Base-by-base conservation (phyloP, 2,329 filamentous ascomycete species). In the Stylonectria norvegica region DNA sequence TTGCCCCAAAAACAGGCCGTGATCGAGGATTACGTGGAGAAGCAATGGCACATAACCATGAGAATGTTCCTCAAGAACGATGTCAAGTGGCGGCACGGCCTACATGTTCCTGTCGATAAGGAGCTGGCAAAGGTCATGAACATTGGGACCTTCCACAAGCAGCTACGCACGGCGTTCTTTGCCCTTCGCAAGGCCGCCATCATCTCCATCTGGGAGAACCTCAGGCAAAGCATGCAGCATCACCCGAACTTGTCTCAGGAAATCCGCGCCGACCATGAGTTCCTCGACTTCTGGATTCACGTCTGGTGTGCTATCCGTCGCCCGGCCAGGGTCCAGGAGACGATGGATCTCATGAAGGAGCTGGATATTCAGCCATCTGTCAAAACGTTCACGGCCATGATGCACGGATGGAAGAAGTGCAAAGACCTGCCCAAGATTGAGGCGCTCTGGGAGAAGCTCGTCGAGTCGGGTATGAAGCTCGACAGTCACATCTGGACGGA, bases 381-480 rank as follows among this genome's bases (percentile, higher is more conserved):
- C 39, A 74, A 69, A 50, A 84, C 86, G 0, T 93, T 85, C 77
- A 84, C 81, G 27, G 68, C 78, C 30, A 85, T 93, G 76, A 77
- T 93, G 50, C 72, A 78, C 40, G 86, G 86, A 1, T 88, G 82
- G 63, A 77, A 75, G 56, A 72, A 70, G 35, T 72, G 78, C 35
- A 71, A 71, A 38, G 81, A 88, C 52, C 49, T 70, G 1, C 60
- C 68, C n/a, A 79, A 74, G 16, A 69, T 90, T 45, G 76, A 83
- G 40, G 71, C 71, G 1, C 72, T 89, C 20, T 94, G 88, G 87
- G 51, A 64, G 0, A 78, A 76, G 48, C 78, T 93, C 64, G 55
- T 75, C 4, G 58, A 57, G 7, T 73, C 79, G 2, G 76, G 77
- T 2, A 55, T 80, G 8, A 64, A 74, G 48, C 78, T 88, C 4